Evolutionary conservation across 2,329 filamentous ascomycete genomes (phyloP).

Genomic region (Fusarium graminum): DNA sequence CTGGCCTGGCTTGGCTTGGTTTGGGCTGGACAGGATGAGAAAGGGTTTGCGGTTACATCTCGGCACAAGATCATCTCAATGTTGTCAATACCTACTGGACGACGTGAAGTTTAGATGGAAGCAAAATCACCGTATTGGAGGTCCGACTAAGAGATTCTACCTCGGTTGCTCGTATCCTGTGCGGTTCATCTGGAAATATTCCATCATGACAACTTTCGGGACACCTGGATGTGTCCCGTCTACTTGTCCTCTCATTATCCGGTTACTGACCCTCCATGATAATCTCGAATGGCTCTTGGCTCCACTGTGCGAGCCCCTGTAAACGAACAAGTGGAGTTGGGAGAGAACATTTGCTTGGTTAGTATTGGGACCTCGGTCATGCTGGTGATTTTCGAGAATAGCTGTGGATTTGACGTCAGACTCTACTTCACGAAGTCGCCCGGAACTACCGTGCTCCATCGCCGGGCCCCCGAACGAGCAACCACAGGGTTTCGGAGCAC

Average conservation of each 20-base stretch:
- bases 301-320: constrained; percentile 28
- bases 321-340: constrained; percentile 26
- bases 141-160: constrained; percentile 5
- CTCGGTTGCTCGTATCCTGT: constrained; percentile 8
- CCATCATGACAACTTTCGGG: constrained; percentile 41
- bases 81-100: background rate
- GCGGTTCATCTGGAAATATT: constrained; percentile 1
- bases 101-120: constrained; percentile 12
- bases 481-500: constrained; percentile 42
- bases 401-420: constrained; percentile 47
- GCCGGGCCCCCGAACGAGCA: constrained; percentile 40
- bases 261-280: constrained; percentile 23
- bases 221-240: constrained; percentile 4
- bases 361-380: constrained; percentile 44
- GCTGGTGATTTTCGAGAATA: constrained; percentile 26
- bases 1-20: too few species aligned
- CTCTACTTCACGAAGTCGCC: constrained; percentile 27
- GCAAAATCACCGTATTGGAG: constrained; percentile 11
- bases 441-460: constrained; percentile 42
- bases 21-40: constrained; percentile 7
- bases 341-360: constrained; percentile 25
- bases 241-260: constrained; percentile 17
- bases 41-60: constrained; percentile 31
- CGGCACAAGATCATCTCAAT: constrained; percentile 16
- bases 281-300: constrained; percentile 6